Conservation (phyloP, 306 rosid genomes). For the Cajanus cajan region DNA sequence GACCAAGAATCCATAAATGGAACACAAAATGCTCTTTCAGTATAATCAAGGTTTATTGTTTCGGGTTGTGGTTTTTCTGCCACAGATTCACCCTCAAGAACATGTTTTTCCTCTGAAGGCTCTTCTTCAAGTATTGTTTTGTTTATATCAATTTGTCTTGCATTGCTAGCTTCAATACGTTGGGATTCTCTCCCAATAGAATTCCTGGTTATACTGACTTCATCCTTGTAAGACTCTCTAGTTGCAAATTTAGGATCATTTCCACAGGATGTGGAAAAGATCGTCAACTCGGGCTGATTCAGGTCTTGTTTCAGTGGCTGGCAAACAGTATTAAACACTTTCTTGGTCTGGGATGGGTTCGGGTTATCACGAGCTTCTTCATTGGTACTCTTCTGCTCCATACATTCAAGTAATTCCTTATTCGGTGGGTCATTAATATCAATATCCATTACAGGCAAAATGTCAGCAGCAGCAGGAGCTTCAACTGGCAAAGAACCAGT, state of each 20-base stretch:
- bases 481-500: slow-evolving; percentile 62
- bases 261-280: slow-evolving; percentile 27
- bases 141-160: slow-evolving; percentile 8
- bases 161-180: background rate
- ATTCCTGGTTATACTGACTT: slow-evolving; percentile 16
- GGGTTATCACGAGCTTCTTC: background rate
- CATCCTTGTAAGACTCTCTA: slow-evolving; percentile 13
- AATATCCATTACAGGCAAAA: slow-evolving; percentile 25
- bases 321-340: slow-evolving; percentile 32
- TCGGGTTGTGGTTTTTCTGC: slow-evolving; percentile 42
- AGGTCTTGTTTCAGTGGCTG: slow-evolving; percentile 43
- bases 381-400: background rate
- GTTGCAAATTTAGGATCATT: slow-evolving; percentile 28
- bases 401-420: slow-evolving; percentile 25
- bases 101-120: too few species aligned
- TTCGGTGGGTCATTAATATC: slow-evolving; percentile 24
- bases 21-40: slow-evolving; percentile 37
- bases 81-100: slow-evolving; percentile 14
- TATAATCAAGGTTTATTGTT: slow-evolving; percentile 16
- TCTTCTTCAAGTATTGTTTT: slow-evolving; percentile 4
- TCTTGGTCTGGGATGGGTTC: background rate
- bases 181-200: slow-evolving; percentile 25
- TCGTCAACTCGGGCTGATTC: slow-evolving; percentile 42
- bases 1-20: slow-evolving; percentile 66
- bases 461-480: slow-evolving; percentile 37